Base-by-base conservation (phyloP, 352 stramenopile species). In the Pythium rhizo-oryzae region DNA sequence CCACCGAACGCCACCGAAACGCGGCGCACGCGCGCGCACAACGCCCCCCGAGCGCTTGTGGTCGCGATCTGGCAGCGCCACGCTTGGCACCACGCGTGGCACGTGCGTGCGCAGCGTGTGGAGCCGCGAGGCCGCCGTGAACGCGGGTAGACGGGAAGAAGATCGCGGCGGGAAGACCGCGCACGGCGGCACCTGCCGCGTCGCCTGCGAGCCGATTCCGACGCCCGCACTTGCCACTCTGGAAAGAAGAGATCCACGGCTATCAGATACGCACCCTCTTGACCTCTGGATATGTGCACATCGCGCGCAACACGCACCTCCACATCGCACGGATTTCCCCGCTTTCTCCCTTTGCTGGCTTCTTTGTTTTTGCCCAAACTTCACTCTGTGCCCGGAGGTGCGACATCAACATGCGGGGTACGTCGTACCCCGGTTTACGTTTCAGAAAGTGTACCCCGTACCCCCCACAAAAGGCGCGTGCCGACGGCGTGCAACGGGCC, bases 191-290 rank as follows among this genome's bases (percentile, higher is more conserved):
- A 12, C 18, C 18, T 56, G 47, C 5, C 57, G 65, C 33, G 65
- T 53, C 58, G 58, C 51, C n/a, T 62, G 47, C 46, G 47, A 33
- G 59, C 59, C 54, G 46, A 72, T 72, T 67, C 66, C 66, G 59
- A 68, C 66, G 54, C 66, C 59, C 8, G 54, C 66, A 61, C 52
- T 59, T 37, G 54, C 66, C 23, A 60, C 46, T 15, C 66, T 72
- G 35, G 3, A 5, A 5, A 55, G 18, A 50, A 47, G 37, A 53
- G 12, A 41, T 25, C 11, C 16, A 23, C 37, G 1, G 50, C 23
- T 54, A 59, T 62, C 33, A 58, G 18, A 33, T 59, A 11, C 18
- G 18, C 24, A n/a, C 15, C 18, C 16, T n/a, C 5, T 8, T 16
- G 15, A 6, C 37, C 25, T 9, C 4, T 43, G 43, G 39, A 44